Percentiles rank a stretch among this genome's conserved stretches.
Evolutionary conservation across 139 green algal species (phyloP).

Genomic region (Tetradesmus obliquus): DNA sequence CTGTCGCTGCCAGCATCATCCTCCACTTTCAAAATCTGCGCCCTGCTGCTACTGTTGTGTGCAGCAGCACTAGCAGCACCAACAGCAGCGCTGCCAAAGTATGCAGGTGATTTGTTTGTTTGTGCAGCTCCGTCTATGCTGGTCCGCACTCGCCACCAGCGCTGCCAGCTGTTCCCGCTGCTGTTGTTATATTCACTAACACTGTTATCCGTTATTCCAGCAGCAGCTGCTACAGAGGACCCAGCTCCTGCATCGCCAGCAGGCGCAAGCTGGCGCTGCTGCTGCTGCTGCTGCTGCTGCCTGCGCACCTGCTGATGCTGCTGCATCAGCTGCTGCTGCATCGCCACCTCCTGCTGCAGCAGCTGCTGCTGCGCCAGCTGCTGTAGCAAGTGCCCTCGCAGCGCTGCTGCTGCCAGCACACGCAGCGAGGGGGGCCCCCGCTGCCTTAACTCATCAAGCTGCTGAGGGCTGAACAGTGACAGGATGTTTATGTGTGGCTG

Average conservation of each 20-base stretch:
- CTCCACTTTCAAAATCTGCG: neutral
- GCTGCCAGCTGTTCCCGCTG: neutral
- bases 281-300: constrained; percentile 4
- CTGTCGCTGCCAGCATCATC: neutral
- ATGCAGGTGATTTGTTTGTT: neutral
- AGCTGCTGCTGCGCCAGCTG: neutral
- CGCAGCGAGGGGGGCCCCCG: neutral
- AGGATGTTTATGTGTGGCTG: neutral
- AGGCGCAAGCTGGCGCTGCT: neutral
- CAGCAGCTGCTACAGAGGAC: neutral
- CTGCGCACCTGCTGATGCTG: neutral
- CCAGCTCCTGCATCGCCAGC: neutral
- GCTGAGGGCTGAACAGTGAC: neutral
- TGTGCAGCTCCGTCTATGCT: neutral
- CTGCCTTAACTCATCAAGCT: neutral
- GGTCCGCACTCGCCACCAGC: neutral
- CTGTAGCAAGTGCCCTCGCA: neutral
- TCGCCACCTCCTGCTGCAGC: neutral
- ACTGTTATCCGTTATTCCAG: neutral
- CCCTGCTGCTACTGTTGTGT: neutral
- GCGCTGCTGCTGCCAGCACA: constrained; percentile 16
- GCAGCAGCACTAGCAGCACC: neutral
- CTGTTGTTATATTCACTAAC: neutral
- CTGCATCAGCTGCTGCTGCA: neutral
- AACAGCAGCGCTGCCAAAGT: neutral